Evolutionary conservation across 768 basidiomycete species (phyloP).

Genomic region (Ramaria rubella): DNA sequence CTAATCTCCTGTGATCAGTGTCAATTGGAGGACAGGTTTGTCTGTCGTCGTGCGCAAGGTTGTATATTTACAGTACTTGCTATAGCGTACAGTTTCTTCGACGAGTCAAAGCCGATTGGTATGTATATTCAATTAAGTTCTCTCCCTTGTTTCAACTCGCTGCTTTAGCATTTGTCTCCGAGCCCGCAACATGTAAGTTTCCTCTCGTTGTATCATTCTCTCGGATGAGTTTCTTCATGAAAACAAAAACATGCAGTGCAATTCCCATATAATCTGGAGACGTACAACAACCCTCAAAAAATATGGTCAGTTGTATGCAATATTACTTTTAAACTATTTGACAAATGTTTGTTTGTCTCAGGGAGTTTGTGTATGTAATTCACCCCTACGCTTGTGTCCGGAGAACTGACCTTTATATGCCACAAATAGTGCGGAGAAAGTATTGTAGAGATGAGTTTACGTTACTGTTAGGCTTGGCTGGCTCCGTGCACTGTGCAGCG

Average conservation of each 20-base stretch:
- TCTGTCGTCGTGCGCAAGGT: constrained; percentile 12
- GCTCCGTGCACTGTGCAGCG: too few species aligned
- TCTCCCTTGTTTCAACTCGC: not conserved
- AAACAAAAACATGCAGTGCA: too few species aligned
- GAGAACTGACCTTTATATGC: too few species aligned
- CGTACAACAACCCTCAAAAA: constrained; percentile 58
- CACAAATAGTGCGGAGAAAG: too few species aligned
- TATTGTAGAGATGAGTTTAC: too few species aligned
- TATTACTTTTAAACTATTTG: not conserved
- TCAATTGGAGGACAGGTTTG: constrained; percentile 30
- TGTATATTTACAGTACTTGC: not conserved
- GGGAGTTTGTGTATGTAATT: not conserved
- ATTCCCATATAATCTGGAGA: constrained; percentile 54
- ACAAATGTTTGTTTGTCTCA: not conserved
- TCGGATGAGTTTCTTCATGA: too few species aligned
- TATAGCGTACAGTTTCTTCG: constrained; percentile 29
- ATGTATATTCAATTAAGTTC: constrained; percentile 9
- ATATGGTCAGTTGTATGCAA: constrained; percentile 29
- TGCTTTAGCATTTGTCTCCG: constrained; percentile 26
- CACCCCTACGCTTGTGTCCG: too few species aligned
- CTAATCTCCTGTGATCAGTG: constrained; percentile 28
- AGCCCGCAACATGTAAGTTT: constrained; percentile 11
- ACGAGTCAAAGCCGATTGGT: constrained; percentile 29
- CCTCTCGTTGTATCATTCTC: not conserved
- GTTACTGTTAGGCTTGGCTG: too few species aligned